phyloP scores from a whole-genome alignment of 75 land plant species.

The Picea sitchensis region DNA sequence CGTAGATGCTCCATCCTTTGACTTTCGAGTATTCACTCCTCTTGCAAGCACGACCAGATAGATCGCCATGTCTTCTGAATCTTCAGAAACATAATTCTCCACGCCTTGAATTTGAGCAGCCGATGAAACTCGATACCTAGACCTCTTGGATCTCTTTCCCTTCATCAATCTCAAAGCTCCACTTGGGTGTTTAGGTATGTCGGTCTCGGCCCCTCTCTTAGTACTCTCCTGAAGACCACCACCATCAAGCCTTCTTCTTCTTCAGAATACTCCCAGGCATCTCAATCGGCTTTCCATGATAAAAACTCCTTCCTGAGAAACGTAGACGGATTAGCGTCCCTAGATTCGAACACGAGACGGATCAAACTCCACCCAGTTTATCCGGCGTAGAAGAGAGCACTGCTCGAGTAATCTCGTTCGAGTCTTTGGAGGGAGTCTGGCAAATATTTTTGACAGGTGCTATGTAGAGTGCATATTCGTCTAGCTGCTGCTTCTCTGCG shows the following conservation, averaged over 20 bases:
- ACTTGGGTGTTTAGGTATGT: neutral
- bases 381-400: too few relatives aligned
- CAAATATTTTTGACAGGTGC: too few relatives aligned
- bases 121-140: neutral
- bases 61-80: constrained; percentile 16
- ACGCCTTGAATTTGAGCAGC: neutral
- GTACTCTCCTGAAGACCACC: neutral
- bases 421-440: too few relatives aligned
- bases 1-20: neutral
- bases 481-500: too few relatives aligned
- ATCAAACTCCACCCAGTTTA: constrained; percentile 16
- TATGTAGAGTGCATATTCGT: too few relatives aligned
- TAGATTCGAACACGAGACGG: constrained; percentile 5
- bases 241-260: constrained; percentile 11
- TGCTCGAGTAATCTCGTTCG: too few relatives aligned
- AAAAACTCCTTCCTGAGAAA: constrained; percentile 29
- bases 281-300: constrained; percentile 42
- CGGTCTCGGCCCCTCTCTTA: neutral
- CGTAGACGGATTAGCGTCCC: neutral
- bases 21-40: neutral
- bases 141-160: constrained; percentile 5
- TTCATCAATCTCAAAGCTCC: neutral
- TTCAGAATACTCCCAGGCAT: constrained; percentile 44
- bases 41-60: constrained; percentile 22
- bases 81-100: constrained; percentile 3